Conservation (phyloP, 805 yeast species). For the Kodamaea neixiangensis region DNA sequence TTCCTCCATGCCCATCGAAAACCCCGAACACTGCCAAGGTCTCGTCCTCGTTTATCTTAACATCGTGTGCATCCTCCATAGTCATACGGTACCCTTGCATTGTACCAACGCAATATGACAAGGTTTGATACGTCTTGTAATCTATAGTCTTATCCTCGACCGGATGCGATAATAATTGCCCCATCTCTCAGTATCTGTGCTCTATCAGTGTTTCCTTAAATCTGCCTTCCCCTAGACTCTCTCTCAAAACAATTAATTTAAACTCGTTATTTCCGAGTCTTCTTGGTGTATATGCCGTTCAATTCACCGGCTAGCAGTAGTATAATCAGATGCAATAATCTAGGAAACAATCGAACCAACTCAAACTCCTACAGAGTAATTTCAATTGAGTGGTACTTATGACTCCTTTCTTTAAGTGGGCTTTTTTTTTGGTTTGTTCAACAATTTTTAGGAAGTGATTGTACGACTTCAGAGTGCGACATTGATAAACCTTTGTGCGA, state of each 20-base stretch:
- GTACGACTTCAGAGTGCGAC: background rate
- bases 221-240: background rate
- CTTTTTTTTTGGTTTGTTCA: conserved; percentile 1
- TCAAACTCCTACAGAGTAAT: background rate
- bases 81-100: conserved; percentile 78
- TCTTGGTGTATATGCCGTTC: background rate
- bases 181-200: conserved; percentile 45
- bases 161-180: conserved; percentile 74
- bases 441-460: background rate
- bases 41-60: conserved; percentile 47
- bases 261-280: background rate
- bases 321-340: background rate
- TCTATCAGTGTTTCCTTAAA: background rate
- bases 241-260: background rate
- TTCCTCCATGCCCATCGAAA: conserved; percentile 85
- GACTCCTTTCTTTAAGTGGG: background rate
- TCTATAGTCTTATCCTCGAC: conserved; percentile 66
- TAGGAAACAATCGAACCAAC: background rate
- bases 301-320: background rate
- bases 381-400: background rate
- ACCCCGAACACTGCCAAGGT: conserved; percentile 60
- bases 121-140: conserved; percentile 42
- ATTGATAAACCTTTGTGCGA: background rate
- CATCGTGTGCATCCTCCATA: conserved; percentile 76
- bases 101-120: conserved; percentile 65